phyloP scores from a whole-genome alignment of 2,329 filamentous ascomycete genomes.

The Teratosphaeriaceae sp. region DNA sequence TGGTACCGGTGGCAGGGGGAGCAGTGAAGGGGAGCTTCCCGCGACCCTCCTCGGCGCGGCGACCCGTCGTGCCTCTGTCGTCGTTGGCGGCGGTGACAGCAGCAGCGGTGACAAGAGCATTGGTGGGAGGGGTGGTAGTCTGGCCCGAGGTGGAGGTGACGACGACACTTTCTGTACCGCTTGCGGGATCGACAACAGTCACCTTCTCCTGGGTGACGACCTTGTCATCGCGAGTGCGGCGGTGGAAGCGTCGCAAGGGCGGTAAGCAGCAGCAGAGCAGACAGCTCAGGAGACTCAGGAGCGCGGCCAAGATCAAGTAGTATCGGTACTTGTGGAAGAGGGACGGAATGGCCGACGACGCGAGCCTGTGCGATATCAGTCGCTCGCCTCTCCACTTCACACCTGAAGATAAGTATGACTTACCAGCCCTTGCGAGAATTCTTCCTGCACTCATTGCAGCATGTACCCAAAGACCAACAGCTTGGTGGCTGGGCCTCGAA shows the following conservation, averaged over 20 bases:
- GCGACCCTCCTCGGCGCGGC: conserved; percentile 23
- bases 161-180: background rate
- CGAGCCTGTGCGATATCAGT: too few relatives aligned
- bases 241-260: background rate
- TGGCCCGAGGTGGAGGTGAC: background rate
- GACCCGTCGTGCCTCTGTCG: conserved; percentile 15
- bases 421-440: background rate
- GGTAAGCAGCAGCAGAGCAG: conserved; percentile 3
- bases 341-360: too few relatives aligned
- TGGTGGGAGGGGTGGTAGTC: conserved; percentile 2
- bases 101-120: conserved; percentile 1
- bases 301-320: too few relatives aligned
- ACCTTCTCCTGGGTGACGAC: background rate
- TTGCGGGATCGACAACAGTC: background rate
- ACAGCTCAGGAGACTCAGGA: background rate
- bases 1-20: background rate
- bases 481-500: background rate
- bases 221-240: background rate
- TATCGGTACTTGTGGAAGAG: too few relatives aligned
- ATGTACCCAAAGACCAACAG: background rate
- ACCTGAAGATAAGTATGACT: background rate
- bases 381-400: too few relatives aligned
- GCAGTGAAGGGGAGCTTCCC: conserved; percentile 16
- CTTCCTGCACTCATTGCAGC: background rate
- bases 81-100: conserved; percentile 5